A percentile compares a stretch with the other conserved stretches of the same genome.
Conservation (phyloP, 768 basidiomycete genomes). For the Tylopilus rubrobrunneus region DNA sequence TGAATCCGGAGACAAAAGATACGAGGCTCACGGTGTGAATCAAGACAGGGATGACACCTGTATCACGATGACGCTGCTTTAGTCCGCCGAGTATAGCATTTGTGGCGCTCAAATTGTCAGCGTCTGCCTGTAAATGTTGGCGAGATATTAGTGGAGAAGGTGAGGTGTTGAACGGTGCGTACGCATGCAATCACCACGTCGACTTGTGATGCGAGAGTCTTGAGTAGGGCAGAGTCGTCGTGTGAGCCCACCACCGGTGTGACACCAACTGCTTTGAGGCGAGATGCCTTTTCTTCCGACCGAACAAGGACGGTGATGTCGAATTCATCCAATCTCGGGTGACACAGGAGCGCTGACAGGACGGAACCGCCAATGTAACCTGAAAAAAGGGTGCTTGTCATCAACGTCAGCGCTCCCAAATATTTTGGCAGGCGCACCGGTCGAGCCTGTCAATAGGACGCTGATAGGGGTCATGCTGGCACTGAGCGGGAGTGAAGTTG, state of each 20-base stretch:
- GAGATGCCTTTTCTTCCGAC: conserved; percentile 34
- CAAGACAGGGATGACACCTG: conserved; percentile 40
- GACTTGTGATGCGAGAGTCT: conserved; percentile 38
- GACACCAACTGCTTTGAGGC: conserved; percentile 8
- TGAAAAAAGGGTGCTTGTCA: conserved; percentile 8
- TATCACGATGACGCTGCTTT: conserved; percentile 39
- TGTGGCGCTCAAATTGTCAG: conserved; percentile 41
- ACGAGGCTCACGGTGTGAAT: conserved; percentile 56
- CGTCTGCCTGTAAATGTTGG: conserved; percentile 30
- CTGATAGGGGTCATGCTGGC: conserved; percentile 8
- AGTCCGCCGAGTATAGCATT: conserved; percentile 46
- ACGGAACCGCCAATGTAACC: conserved; percentile 60
- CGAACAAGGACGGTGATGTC: conserved; percentile 46
- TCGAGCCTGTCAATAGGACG: conserved; percentile 16
- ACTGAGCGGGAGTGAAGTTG: background rate
- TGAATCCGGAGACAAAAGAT: background rate
- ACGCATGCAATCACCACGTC: conserved; percentile 42
- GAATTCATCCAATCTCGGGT: conserved; percentile 40
- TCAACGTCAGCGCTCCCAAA: background rate
- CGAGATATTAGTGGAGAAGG: background rate
- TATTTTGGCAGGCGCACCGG: conserved; percentile 12
- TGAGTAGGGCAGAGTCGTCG: conserved; percentile 37
- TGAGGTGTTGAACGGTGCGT: background rate
- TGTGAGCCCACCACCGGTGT: conserved; percentile 38
- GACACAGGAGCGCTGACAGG: conserved; percentile 42